Percentiles rank a stretch among this genome's conserved stretches.
Evolutionary conservation across 1,284 basidiomycete genomes (phyloP).

Genomic region (Sparassis latifolia): DNA sequence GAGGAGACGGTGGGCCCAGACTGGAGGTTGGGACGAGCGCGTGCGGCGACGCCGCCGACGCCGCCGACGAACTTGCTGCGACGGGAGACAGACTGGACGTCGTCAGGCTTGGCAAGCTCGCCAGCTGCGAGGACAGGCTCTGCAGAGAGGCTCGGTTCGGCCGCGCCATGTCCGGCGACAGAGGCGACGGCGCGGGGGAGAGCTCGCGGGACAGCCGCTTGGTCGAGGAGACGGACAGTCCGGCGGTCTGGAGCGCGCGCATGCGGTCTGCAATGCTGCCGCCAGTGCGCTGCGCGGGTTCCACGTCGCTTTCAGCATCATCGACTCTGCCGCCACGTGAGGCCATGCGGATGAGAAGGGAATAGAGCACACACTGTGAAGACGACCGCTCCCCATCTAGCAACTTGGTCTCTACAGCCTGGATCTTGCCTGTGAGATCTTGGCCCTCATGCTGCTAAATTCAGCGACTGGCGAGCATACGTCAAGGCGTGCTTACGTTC

Average conservation of each 20-base stretch:
- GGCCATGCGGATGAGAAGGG: not conserved
- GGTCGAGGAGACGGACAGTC: conserved; percentile 40
- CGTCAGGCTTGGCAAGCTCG: not conserved
- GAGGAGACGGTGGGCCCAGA: conserved; percentile 67
- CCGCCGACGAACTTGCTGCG: conserved; percentile 24
- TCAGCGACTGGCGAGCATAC: conserved; percentile 2
- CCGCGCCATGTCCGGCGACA: conserved; percentile 10
- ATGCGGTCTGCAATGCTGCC: conserved; percentile 67
- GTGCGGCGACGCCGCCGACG: conserved; percentile 34
- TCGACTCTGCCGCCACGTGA: conserved; percentile 8
- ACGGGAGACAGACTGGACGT: conserved; percentile 22
- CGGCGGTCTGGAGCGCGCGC: conserved; percentile 60
- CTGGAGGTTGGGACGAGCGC: conserved; percentile 60
- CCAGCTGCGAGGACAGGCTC: conserved; percentile 21
- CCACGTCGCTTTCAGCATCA: conserved; percentile 10
- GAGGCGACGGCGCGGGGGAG: conserved; percentile 12
- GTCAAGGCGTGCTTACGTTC: conserved; percentile 36
- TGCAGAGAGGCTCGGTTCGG: conserved; percentile 22
- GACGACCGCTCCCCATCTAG: conserved; percentile 45
- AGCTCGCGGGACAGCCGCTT: conserved; percentile 50
- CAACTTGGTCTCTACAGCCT: conserved; percentile 51
- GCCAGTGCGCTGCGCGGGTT: conserved; percentile 34
- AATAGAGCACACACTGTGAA: conserved; percentile 29
- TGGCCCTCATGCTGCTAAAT: conserved; percentile 38
- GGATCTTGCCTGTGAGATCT: conserved; percentile 42